Evolutionary conservation across 306 rosid genomes (phyloP), one percentile per base, ranked within the genome.

Genomic region (Castanospermum australe): DNA sequence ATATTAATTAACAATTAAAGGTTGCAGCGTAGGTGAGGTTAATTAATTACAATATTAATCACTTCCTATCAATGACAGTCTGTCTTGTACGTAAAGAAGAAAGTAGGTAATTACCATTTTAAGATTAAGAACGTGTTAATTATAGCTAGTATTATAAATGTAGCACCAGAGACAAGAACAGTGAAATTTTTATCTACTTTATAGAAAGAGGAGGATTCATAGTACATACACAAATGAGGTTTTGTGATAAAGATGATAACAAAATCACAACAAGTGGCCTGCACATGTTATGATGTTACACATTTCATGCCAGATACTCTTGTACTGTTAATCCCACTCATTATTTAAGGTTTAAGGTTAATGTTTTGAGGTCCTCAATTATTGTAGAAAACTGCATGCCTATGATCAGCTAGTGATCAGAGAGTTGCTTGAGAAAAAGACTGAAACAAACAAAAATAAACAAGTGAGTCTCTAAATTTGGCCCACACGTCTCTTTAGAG

Each of bases 401-500:
- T n/a, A n/a, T n/a, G n/a, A 14, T 0, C 13, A 67, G 55, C 47
- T 44, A 6, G 24, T 20, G 69, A 17, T 54, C 7, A 13, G 9
- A 47, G 36, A 12, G 67, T 24, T 79, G 55, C 69, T 47, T 74
- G 28, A 69, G 66, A 69, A 78, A 63, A 75, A 50, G 6, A 14
- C 28, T 20, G 55, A 30, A 48, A 71, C 50, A 66, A 63, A 67
- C 45, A 79, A 52, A 56, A 7, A 67, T 73, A 71, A 79, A 66
- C 38, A 28, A 7, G 28, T 6, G 67, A 38, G 56, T 55, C 42
- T 55, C 42, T n/a, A 25, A 35, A 51, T 25, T 69, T 81, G 83
- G 59, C 83, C 81, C 83, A 77, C 79, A 78, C 30, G 48, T 80
- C 71, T 57, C 44, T 21, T 47, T 2, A 71, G 60, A 75, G 81